A percentile compares a stretch with the other conserved stretches of the same genome.
Evolutionary conservation across 345 rosid species (phyloP).

Genomic region (Stellera chamaejasme): DNA sequence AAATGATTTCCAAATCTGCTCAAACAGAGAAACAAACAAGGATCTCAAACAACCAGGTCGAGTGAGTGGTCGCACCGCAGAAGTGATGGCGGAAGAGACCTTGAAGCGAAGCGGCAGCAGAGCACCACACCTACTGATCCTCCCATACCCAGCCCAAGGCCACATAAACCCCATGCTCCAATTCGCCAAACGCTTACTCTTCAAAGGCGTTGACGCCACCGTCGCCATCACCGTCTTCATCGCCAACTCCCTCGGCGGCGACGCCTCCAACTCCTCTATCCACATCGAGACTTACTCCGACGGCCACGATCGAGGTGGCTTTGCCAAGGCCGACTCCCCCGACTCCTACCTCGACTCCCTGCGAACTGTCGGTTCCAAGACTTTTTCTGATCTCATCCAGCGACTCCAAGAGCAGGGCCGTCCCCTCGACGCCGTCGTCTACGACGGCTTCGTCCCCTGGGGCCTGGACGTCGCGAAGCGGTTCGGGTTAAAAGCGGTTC

Average conservation of each 20-base stretch:
- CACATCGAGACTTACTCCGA: slow-evolving; percentile 15
- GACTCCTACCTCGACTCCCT: slow-evolving; percentile 9
- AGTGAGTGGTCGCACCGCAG: no score
- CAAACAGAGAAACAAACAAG: no score
- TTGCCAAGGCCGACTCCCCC: background rate
- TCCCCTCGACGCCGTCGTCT: slow-evolving; percentile 15
- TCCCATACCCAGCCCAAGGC: slow-evolving; percentile 27
- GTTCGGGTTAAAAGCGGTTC: slow-evolving; percentile 13
- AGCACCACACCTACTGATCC: slow-evolving; percentile 16
- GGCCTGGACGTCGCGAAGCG: slow-evolving; percentile 26
- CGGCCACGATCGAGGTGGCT: slow-evolving; percentile 20
- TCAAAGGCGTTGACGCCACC: slow-evolving; percentile 21
- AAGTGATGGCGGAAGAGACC: no score
- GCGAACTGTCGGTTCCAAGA: slow-evolving; percentile 9
- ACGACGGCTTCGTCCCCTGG: slow-evolving; percentile 21
- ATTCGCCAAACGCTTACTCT: slow-evolving; percentile 27
- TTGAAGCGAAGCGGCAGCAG: background rate
- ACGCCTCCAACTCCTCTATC: background rate
- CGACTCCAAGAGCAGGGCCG: slow-evolving; percentile 5
- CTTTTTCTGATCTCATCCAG: slow-evolving; percentile 9
- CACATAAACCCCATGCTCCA: slow-evolving; percentile 30
- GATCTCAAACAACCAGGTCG: no score
- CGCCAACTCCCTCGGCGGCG: slow-evolving; percentile 10
- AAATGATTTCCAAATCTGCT: no score
- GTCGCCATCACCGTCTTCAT: slow-evolving; percentile 16